Base-by-base conservation (phyloP, 768 basidiomycete species). In the Naganishia vaughanmartiniae region DNA sequence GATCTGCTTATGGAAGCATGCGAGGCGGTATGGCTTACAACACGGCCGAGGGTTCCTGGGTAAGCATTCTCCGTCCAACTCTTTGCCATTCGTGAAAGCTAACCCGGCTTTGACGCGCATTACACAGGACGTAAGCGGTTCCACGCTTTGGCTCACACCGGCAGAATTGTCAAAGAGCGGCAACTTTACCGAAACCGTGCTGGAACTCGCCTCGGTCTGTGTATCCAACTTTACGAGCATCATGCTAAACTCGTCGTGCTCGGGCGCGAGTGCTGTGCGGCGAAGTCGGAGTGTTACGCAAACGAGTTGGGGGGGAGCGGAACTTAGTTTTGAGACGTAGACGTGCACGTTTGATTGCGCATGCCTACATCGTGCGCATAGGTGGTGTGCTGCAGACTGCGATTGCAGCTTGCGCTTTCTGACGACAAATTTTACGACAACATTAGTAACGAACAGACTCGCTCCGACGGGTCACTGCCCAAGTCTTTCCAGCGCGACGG, bases 301-400 rank as follows among this genome's bases (percentile, higher is more conserved):
- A 26, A 72, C 71, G 21, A 67, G 66, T 28, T 72, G 71, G 71
- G 71, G 71, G 0, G 71, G 65, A 9, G 71, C 66, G 4, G 65
- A 66, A 42, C 58, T 72, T 31, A 66, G 56, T 21, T 72, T 72
- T 15, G 48, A 55, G 42, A 34, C 57, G 11, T 58, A 39, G 21
- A 26, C n/a, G 6, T 21, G 48, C 4, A 24, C 4, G 48, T 51
- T 4, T 21, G 45, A 46, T 15, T 46, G 48, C 14, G 48, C 48
- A 51, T 24, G 1, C n/a, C 4, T 4, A 51, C 21, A n/a, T n/a
- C n/a, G n/a, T n/a, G 42, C 17, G 17, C 10, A 42, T 42, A 42
- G 2, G 42, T 15, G 15, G 42, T 42, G 42, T 24, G 7, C 48
- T 4, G 14, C 24, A 51, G 6, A 7, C 39, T 42, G 39, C 39